Conservation (phyloP, 306 rosid genomes). For the Prunus fruticosa region DNA sequence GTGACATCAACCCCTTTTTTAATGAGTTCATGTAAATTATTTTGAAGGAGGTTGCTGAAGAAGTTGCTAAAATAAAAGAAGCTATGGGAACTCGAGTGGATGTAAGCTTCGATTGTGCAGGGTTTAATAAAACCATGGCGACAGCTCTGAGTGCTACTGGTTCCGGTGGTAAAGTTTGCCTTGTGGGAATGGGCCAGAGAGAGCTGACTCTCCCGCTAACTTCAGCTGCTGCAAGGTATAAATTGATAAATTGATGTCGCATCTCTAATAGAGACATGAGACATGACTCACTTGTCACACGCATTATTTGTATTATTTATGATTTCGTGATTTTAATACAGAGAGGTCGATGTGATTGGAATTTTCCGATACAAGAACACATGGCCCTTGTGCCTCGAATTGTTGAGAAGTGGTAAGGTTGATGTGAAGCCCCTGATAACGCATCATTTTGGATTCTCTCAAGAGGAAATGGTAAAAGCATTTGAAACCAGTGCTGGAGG, state of each 20-base stretch:
- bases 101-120: conserved; percentile 46
- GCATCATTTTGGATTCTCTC: conserved; percentile 41
- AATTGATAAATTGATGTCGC: not conserved
- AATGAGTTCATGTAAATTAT: not conserved
- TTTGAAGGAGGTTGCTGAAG: conserved; percentile 32
- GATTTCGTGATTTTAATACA: not conserved
- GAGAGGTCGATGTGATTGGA: conserved; percentile 42
- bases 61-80: conserved; percentile 25
- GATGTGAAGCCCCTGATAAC: conserved; percentile 46
- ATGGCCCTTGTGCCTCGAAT: conserved; percentile 48
- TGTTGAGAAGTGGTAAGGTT: conserved; percentile 35
- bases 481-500: conserved; percentile 42
- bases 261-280: not conserved
- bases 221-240: conserved; percentile 33
- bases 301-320: not conserved
- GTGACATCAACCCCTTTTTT: too few species aligned
- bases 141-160: conserved; percentile 36
- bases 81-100: conserved; percentile 32
- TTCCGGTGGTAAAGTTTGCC: conserved; percentile 49
- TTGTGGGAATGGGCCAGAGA: conserved; percentile 33
- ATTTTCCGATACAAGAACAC: conserved; percentile 45
- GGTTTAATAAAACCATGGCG: conserved; percentile 38
- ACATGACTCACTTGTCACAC: not conserved
- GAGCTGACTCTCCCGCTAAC: conserved; percentile 37
- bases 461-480: conserved; percentile 35